These are phyloP conservation scores for Colletotrichum neosansevieriae DNA, from an alignment of 2,329 filamentous ascomycete genomes.

Conservation along the genomic window DNA sequence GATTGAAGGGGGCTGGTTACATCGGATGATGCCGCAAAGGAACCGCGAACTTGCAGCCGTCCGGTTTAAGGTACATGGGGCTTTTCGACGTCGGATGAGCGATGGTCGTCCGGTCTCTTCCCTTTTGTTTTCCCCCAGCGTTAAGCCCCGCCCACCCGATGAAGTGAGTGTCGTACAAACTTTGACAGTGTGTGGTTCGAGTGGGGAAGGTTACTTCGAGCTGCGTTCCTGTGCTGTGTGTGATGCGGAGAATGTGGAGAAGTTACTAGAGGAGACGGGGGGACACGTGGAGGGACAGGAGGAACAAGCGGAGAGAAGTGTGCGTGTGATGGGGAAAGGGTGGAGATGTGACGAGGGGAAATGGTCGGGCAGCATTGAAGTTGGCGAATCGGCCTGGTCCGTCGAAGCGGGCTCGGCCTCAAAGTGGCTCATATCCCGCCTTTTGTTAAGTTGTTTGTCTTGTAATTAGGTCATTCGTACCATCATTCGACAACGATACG, in stretches of 20 bases:
- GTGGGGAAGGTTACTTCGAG: constrained; percentile 33
- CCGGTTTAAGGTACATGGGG: background rate
- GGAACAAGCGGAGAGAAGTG: constrained; percentile 25
- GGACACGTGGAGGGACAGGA: constrained; percentile 20
- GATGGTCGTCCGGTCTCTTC: constrained; percentile 8
- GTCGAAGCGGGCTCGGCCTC: background rate
- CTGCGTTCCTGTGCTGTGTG: constrained; percentile 25
- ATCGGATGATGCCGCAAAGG: background rate
- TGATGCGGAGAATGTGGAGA: constrained; percentile 39
- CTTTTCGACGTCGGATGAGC: constrained; percentile 3
- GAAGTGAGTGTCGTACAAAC: constrained; percentile 31
- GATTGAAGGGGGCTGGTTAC: background rate
- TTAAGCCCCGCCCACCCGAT: background rate
- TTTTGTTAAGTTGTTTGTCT: background rate
- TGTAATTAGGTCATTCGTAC: background rate
- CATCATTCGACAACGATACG: background rate
- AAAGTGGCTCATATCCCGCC: background rate
- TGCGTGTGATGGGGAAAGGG: background rate
- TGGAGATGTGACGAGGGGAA: constrained; percentile 1
- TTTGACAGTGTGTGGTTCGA: constrained; percentile 26
- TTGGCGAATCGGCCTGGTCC: constrained; percentile 20
- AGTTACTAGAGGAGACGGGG: background rate
- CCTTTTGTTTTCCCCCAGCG: no score
- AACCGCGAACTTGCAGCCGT: constrained; percentile 1
- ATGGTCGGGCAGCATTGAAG: background rate